Conservation (phyloP, 495 filamentous ascomycete genomes). For the Cudoniella acicularis region DNA sequence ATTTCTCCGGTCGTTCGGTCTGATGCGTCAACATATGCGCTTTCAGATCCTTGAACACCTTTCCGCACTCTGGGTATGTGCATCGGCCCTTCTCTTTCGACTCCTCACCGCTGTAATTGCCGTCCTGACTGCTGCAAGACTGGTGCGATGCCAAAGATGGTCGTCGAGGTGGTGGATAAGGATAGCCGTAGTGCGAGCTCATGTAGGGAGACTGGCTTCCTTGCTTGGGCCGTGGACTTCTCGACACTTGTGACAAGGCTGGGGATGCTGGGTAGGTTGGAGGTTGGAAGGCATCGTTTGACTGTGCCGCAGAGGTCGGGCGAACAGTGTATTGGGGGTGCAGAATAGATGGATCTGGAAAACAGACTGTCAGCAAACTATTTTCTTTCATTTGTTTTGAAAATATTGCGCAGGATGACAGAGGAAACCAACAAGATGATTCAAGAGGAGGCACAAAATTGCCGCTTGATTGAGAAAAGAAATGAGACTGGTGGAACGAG, state of each 20-base stretch:
- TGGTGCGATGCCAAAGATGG: conserved; percentile 20
- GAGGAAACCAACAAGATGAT: conserved; percentile 61
- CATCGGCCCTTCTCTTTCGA: conserved; percentile 67
- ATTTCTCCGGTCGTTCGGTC: conserved; percentile 92
- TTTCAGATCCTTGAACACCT: conserved; percentile 90
- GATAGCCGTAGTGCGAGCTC: conserved; percentile 30
- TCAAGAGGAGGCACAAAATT: conserved; percentile 58
- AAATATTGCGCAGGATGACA: conserved; percentile 21
- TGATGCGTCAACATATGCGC: conserved; percentile 97
- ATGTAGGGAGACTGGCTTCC: conserved; percentile 28
- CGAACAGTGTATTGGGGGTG: conserved; percentile 29
- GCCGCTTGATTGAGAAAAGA: conserved; percentile 57
- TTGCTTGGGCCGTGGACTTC: conserved; percentile 25
- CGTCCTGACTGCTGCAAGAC: conserved; percentile 23
- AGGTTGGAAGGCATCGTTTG: conserved; percentile 19
- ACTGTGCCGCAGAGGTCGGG: conserved; percentile 20
- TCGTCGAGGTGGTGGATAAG: conserved; percentile 23
- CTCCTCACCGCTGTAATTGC: conserved; percentile 55
- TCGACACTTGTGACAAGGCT: conserved; percentile 24
- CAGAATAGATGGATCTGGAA: conserved; percentile 23
- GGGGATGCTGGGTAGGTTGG: conserved; percentile 25
- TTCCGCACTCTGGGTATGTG: conserved; percentile 79
- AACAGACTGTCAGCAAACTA: conserved; percentile 12
- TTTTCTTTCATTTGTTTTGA: not conserved
- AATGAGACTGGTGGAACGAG: conserved; percentile 35